Base-by-base conservation (phyloP, 1,284 basidiomycete species). In the Takashimella tepidaria region DNA sequence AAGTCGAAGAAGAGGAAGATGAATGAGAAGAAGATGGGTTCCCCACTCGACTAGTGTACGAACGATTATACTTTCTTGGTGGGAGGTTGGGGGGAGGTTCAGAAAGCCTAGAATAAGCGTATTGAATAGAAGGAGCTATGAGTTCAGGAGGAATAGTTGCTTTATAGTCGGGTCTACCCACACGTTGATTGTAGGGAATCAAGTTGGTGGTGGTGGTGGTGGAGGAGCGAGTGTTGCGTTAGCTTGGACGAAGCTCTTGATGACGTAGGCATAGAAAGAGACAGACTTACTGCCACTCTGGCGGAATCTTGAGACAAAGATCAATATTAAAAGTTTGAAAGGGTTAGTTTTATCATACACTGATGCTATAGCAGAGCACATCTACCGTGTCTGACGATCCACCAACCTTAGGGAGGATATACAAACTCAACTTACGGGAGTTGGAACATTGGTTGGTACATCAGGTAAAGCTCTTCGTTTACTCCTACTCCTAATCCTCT, bases 81-180 rank as follows among this genome's bases (percentile, higher is more conserved):
- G 62, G 64, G 4, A 64, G 58, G 41, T 64, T 65, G 2, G 68
- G 68, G 23, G 68, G 64, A 22, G 68, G 68, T 1, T 61, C 64
- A 11, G 61, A 61, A 11, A 69, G 56, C 41, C 57, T 59, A 4
- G 68, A 63, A 50, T 69, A 69, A 19, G 68, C 64, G 52, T 67
- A 46, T 46, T 59, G 49, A 8, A 59, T 60, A 22, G 66, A 68
- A 11, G 64, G 51, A 3, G 63, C 59, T 16, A 59, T 65, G 40
- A 69, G 56, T 6, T 55, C 43, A 4, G 55, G 11, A 2, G 68
- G 68, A 47, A 69, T 69, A 19, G 66, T 64, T 11, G 68, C 50
- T 55, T 69, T 69, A 49, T 64, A 65, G 48, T 69, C 68, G 22
- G 68, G 68, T 56, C 68, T 69, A 51, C 5, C 10, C 10, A 8